Evolutionary conservation across 129 eudicot species (phyloP).

Genomic region (Tagetes patula): DNA sequence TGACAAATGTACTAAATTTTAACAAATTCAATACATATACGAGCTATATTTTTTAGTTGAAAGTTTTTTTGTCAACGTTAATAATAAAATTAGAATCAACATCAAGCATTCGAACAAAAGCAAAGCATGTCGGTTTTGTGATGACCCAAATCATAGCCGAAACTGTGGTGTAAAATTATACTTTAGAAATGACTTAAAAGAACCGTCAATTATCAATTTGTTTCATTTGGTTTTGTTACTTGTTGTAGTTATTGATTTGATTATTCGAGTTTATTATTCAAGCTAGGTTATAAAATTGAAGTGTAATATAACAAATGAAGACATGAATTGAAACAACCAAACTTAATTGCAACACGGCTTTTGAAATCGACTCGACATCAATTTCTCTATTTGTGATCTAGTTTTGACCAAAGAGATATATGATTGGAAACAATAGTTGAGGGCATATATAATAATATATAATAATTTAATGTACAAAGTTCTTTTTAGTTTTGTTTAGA

Average conservation of each 20-base stretch:
- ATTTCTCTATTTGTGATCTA: conserved; percentile 8
- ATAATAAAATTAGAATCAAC: background rate
- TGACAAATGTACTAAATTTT: background rate
- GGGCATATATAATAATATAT: background rate
- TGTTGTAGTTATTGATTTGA: background rate
- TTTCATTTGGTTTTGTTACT: background rate
- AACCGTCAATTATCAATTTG: background rate
- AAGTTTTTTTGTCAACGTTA: background rate
- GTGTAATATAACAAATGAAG: too few relatives aligned
- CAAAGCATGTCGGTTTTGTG: background rate
- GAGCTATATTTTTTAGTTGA: background rate
- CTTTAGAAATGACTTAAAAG: background rate
- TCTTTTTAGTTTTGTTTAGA: conserved; percentile 18
- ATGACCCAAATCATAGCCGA: background rate
- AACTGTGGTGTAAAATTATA: background rate
- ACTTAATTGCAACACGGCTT: background rate
- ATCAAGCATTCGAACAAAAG: background rate
- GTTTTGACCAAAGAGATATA: conserved; percentile 23
- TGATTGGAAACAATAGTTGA: conserved; percentile 9
- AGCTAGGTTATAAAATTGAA: too few relatives aligned
- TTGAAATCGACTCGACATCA: background rate
- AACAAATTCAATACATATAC: background rate
- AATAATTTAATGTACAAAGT: conserved; percentile 3
- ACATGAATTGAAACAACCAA: too few relatives aligned
- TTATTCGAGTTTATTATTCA: background rate